Evolutionary conservation across 768 basidiomycete species (phyloP), one percentile per base, ranked within the genome.

Genomic region (Xerocomus spinulosus): DNA sequence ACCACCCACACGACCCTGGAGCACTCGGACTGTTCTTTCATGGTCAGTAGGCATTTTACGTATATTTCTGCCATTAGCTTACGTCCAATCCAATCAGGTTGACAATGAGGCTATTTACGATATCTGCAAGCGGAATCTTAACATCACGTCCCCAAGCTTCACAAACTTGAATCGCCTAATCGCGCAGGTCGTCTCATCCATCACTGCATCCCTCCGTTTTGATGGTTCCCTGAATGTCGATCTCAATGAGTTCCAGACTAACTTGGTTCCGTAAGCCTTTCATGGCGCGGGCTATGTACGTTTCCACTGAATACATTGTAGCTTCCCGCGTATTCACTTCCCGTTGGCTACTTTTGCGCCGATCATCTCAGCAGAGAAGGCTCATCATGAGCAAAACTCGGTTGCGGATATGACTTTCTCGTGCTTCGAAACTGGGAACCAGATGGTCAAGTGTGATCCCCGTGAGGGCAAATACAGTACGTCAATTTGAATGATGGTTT

Each of bases 1-100:
- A 97, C 95, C 38, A 98, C 95, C 32, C 95, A 98, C 75, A 96
- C 94, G 46, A 97, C 95, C 24, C 85, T 97, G 38, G 95, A 98
- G 72, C 93, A 97, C 73, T 95, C 93, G 15, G 95, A 98, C 71
- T 98, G 95, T 72, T 98, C 95, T 23, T 98, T 98, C 80, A 96
- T 98, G 95, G 95, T 82, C 53, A 28, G 73, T 46, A 40, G 46
- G 48, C 43, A 10, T 42, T 20, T 46, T 53, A 51, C 49, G 45
- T 40, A 20, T 42, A 30, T 46, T 30, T 32, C 12, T 26, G 40
- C 38, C 43, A 36, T 42, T 58, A 39, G 53, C 47, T 43, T 24
- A 42, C 28, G 8, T 49, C 6, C 13, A 8, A 38, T 36, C 6
- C 34, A 38, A 53, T 7, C 48, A 83, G 81, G 81, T 83, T 44